Evolutionary conservation across 306 rosid species (phyloP), one percentile per base, ranked within the genome.

Genomic region (Abrus precatorius): DNA sequence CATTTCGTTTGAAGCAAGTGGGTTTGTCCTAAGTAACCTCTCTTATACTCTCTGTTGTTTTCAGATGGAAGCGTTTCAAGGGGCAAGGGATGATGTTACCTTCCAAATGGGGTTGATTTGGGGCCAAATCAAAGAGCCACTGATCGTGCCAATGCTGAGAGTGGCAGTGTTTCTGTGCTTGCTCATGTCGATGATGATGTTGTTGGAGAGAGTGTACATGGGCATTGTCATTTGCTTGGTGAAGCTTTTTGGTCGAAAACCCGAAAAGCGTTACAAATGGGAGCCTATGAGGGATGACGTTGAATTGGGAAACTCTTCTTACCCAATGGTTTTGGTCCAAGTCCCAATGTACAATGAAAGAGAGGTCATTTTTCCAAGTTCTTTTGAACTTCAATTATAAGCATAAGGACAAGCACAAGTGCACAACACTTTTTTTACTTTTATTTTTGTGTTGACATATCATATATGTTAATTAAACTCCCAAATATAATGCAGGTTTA

Each of bases 311-410:
- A 89, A 87, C 92, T 88, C 86, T 0, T 82, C 55, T 67, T 87
- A 91, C 75, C 98, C 98, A 0, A 87, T 86, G 93, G 93, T 94
- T 36, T 87, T 94, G 3, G 88, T 94, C 7, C 98, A 94, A 84
- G 87, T 94, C 72, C 98, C 98, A 38, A 94, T 94, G 98, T 94
- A 85, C 83, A 94, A 94, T 28, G 98, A 94, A 87, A 82, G 92
- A 87, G 98, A 94, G 98, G 98, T 93, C 30, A 47, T 72, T 57
- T 50, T 74, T 10, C 11, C 62, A 49, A 34, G 45, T 8, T 14
- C 11, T 36, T 36, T 2, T 36, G 40, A 36, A 36, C 40, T 36
- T 36, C 40, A 36, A 36, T 59, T 9, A 11, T 34, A 60, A 53
- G 7, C 56, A 20, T 20, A 20, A 20, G 20, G 20, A 20, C 20